Evolutionary conservation across 1,284 basidiomycete genomes (phyloP), one percentile per base, ranked within the genome.

Genomic region (Cutaneotrichosporon cavernicola): DNA sequence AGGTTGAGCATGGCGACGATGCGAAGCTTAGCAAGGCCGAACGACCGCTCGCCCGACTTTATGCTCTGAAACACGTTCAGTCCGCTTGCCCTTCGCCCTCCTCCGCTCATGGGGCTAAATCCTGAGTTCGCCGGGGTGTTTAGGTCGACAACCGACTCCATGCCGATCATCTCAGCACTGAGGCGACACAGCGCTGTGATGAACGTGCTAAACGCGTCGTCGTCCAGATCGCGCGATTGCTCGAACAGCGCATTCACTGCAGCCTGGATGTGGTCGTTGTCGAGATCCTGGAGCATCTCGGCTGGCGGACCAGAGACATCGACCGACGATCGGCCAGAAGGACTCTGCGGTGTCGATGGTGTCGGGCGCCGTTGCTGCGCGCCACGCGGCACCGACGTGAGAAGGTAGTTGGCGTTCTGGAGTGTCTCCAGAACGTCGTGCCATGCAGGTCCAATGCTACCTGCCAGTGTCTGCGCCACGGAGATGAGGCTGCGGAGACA

Each of bases 321-420:
- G 62, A 21, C 32, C 14, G 69, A 61, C n/a, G 65, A 18, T 4
- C 66, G 60, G 9, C 57, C 56, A 40, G 58, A 34, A 8, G 60
- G 52, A 22, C 51, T 59, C 38, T 60, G 58, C 14, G 58, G 58
- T 10, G 50, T 60, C 16, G 60, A 56, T 32, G 46, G 60, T 7
- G 22, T 43, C 9, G 60, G 8, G n/a, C 60, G 60, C 21, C 60
- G 52, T 18, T 40, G 55, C 11, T 56, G 55, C 2, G 62, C 43
- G 40, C 31, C 51, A 6, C 56, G 49, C 22, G 56, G 46, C 7
- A 16, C 31, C 58, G 86, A 82, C 3, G 86, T 86, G 32, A 97
- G 83, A 18, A 97, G 90, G 73, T 92, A 93, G 70, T 95, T 92
- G 7, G 93, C 92, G 71, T 94, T 96, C 80, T 97, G 93, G 43